Evolutionary conservation across 2,329 filamentous ascomycete genomes (phyloP).

Genomic region (Gnomoniopsis sp.): DNA sequence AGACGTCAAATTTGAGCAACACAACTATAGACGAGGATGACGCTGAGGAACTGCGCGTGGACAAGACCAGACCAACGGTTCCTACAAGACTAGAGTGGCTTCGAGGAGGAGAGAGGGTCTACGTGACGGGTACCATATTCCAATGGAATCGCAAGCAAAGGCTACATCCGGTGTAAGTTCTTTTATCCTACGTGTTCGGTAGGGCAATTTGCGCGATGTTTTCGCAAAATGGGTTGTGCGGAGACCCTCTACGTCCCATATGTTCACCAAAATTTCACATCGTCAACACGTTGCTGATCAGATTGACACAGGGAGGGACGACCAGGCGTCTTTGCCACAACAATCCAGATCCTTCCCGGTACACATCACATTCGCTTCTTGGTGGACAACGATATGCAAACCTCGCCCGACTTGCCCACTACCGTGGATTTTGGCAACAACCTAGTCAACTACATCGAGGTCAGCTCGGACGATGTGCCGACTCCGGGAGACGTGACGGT

Average conservation of each 20-base stretch:
- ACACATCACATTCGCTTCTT: constrained; percentile 97
- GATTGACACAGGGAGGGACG: constrained; percentile 43
- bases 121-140: constrained; percentile 95
- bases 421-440: constrained; percentile 98
- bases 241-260: constrained; percentile 3
- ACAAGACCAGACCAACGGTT: constrained; percentile 73
- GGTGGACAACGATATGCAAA: constrained; percentile 90
- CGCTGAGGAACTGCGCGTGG: constrained; percentile 70
- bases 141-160: constrained; percentile 95
- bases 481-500: constrained; percentile 27
- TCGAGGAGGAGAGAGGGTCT: constrained; percentile 80
- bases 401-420: constrained; percentile 81
- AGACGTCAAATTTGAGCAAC: constrained; percentile 58
- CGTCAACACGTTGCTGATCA: constrained; percentile 12
- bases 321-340: constrained; percentile 68
- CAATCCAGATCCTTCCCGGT: constrained; percentile 80
- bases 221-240: constrained; percentile 7
- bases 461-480: constrained; percentile 70
- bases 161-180: constrained; percentile 76
- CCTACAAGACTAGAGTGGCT: constrained; percentile 85
- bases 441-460: constrained; percentile 96
- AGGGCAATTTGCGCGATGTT: constrained; percentile 1
- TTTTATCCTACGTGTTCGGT: neutral
- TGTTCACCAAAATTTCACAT: constrained; percentile 1
- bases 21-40: constrained; percentile 73